A percentile compares a stretch with the other conserved stretches of the same genome.
Conservation (phyloP, 23 red algal species). For the Gracilaria gracilis region DNA sequence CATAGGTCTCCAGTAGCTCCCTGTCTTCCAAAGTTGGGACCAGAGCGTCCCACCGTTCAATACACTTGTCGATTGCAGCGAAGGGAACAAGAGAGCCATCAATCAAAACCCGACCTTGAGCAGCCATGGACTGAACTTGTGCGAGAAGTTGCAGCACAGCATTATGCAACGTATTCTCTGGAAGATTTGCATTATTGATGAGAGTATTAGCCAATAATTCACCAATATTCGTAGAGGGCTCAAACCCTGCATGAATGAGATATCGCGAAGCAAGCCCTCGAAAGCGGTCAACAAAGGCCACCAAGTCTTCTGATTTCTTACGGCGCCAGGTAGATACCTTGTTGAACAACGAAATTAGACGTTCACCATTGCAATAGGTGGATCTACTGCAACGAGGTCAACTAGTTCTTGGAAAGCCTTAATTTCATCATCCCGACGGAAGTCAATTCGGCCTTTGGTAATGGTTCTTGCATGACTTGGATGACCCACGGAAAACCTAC, state of each 20-base stretch:
- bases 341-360: too few relatives aligned
- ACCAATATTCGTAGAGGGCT: neutral
- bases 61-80: neutral
- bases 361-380: too few relatives aligned
- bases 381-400: too few relatives aligned
- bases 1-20: neutral
- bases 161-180: too few relatives aligned
- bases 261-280: neutral
- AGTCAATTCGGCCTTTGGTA: conserved; percentile 24
- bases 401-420: neutral
- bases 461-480: too few relatives aligned
- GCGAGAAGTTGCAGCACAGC: conserved; percentile 3
- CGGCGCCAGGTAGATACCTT: too few relatives aligned
- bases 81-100: neutral
- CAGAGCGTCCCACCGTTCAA: neutral
- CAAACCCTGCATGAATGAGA: neutral
- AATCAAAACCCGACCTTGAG: neutral
- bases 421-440: neutral
- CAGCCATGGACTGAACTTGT: neutral
- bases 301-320: too few relatives aligned
- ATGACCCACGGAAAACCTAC: too few relatives aligned
- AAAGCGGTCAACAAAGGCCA: neutral
- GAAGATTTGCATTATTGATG: too few relatives aligned
- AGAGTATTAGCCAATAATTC: neutral
- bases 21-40: neutral